Base-by-base conservation (phyloP, 2,329 filamentous ascomycete genomes). In the Paecilomyces sp. region DNA sequence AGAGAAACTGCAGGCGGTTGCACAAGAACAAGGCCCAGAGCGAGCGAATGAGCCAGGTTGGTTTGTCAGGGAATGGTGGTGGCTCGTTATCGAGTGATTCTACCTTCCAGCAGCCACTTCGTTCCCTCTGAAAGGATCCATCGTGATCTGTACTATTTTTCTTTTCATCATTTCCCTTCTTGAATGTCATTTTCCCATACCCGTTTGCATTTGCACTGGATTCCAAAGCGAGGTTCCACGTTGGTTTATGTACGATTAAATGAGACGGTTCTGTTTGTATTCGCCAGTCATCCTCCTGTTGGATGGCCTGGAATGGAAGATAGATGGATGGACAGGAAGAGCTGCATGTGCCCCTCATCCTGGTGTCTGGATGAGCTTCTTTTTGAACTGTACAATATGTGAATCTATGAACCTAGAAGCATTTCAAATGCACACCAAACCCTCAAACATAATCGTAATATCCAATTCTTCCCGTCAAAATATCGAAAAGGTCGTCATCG, bases 61-160 rank as follows among this genome's bases (percentile, higher is more conserved):
- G 69, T 63, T 58, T 31, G 66, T 76, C 12, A 65, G 65, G 41
- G 72, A 76, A 57, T 77, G 73, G 68, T 79, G 77, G 77, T 79
- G 76, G 75, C 66, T 77, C 67, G 67, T 72, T 60, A 56, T 75
- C 51, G 50, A 36, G 54, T 66, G 56, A 64, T 41, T 33, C 22
- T 3, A 28, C 25, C 25, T 4, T 4, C 9, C 51, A 54, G 6
- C n/a, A 25, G n/a, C 13, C 22, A 12, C 52, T 54, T 18, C 18
- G 15, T 54, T 12, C 4, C 9, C n/a, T 18, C 3, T 22, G 18
- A 47, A 18, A 47, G 18, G 15, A 47, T 47, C 41, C 18, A 31
- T 11, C 30, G 2, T 59, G 41, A n/a, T 53, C 36, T 18, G 13
- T 56, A 41, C 31, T 51, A 31, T 18, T 54, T 51, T 31, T 31